A percentile compares a stretch with the other conserved stretches of the same genome.
phyloP scores from a whole-genome alignment of 2,329 filamentous ascomycete species.

The Fusarium nelsonii region DNA sequence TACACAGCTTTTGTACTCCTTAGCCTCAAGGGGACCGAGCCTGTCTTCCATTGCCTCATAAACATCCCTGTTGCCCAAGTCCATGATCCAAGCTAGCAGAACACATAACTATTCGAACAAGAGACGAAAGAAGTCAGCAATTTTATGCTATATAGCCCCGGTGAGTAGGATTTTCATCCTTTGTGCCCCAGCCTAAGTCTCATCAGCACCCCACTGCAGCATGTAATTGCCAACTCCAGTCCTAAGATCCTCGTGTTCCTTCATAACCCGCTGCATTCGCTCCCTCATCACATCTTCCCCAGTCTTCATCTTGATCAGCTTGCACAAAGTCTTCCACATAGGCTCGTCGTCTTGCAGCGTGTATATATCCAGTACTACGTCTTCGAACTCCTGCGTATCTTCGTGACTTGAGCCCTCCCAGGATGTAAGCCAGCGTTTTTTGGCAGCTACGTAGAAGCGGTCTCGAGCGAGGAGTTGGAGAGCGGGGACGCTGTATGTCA shows the following conservation, averaged over 20 bases:
- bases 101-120: no score
- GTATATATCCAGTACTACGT: slow-evolving; percentile 26
- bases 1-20: no score
- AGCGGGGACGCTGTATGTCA: slow-evolving; percentile 52
- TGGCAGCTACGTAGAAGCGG: slow-evolving; percentile 48
- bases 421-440: not conserved
- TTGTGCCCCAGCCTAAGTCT: no score
- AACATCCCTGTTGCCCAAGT: no score
- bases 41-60: no score
- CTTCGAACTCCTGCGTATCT: slow-evolving; percentile 20
- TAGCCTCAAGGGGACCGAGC: no score
- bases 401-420: slow-evolving; percentile 16
- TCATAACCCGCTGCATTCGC: slow-evolving; percentile 19
- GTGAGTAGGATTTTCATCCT: no score
- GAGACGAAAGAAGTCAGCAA: no score
- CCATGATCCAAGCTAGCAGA: no score
- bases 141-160: no score
- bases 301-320: slow-evolving; percentile 24
- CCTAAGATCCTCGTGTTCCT: slow-evolving; percentile 20
- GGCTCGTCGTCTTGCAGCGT: slow-evolving; percentile 6
- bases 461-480: slow-evolving; percentile 50
- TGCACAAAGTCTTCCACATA: slow-evolving; percentile 30
- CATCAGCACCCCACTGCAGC: not conserved
- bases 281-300: slow-evolving; percentile 5
- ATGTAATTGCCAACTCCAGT: slow-evolving; percentile 20